Conservation (phyloP, 352 stramenopile species). For the Pythium periplocum region DNA sequence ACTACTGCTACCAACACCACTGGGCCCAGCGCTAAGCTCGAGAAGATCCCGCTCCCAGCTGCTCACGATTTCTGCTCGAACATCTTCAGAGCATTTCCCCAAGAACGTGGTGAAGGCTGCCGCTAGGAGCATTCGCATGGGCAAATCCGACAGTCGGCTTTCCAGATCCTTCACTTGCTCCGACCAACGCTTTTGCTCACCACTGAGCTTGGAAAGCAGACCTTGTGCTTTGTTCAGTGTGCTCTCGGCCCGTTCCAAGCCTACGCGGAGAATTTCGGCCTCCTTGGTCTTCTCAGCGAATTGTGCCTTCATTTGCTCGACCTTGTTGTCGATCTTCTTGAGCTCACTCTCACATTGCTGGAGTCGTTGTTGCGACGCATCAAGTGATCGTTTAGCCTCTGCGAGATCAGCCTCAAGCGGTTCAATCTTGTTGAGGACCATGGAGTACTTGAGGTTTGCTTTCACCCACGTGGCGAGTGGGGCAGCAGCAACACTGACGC, state of each 20-base stretch:
- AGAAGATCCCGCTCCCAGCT: conserved; percentile 77
- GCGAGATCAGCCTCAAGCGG: conserved; percentile 89
- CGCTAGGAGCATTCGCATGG: conserved; percentile 88
- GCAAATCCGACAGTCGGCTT: conserved; percentile 69
- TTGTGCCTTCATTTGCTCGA: conserved; percentile 88
- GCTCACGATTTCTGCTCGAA: conserved; percentile 64
- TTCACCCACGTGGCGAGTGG: conserved; percentile 95
- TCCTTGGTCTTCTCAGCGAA: conserved; percentile 92
- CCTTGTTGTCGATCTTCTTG: conserved; percentile 85
- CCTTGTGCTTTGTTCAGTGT: conserved; percentile 91
- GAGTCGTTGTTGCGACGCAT: conserved; percentile 85
- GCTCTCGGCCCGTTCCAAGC: conserved; percentile 83
- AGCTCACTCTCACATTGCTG: conserved; percentile 89
- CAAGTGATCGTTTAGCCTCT: conserved; percentile 83
- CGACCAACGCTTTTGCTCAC: conserved; percentile 90
- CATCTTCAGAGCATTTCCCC: conserved; percentile 88
- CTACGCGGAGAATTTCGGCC: conserved; percentile 86
- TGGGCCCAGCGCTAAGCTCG: conserved; percentile 18
- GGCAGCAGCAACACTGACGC: conserved; percentile 91
- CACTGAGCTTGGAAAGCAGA: conserved; percentile 86
- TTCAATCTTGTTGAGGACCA: conserved; percentile 95
- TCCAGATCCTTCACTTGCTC: conserved; percentile 87
- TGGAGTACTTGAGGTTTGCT: conserved; percentile 93
- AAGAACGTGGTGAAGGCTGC: conserved; percentile 93
- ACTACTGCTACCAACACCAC: not conserved